Conservation (phyloP, 2,329 filamentous ascomycete genomes). For the Colletotrichum caudatum region DNA sequence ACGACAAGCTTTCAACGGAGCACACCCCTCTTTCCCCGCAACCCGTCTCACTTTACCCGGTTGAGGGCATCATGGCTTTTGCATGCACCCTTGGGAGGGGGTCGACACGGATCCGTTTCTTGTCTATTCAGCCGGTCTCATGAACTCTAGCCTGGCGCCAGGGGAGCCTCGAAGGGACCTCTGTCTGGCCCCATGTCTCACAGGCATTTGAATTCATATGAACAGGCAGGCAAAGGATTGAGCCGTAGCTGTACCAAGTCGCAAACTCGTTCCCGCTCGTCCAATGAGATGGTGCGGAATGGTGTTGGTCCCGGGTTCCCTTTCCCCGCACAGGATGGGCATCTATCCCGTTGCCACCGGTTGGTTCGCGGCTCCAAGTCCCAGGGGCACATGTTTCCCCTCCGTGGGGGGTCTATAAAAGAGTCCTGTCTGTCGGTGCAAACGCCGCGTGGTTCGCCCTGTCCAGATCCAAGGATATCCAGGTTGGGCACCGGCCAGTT, state of each 20-base stretch:
- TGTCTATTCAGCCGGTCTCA: conserved; percentile 23
- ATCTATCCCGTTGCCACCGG: background rate
- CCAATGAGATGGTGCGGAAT: conserved; percentile 6
- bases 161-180: background rate
- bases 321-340: conserved; percentile 22
- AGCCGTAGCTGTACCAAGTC: background rate
- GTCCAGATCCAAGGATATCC: background rate
- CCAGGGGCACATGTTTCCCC: background rate
- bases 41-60: background rate
- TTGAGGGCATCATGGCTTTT: background rate
- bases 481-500: background rate
- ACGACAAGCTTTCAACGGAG: too few species aligned
- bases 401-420: background rate
- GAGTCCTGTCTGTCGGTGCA: background rate
- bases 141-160: background rate
- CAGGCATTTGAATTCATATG: background rate
- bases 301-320: background rate
- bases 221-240: background rate
- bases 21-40: background rate
- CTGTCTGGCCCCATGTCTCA: background rate
- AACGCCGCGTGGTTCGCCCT: too few species aligned
- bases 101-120: background rate
- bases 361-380: background rate
- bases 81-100: background rate
- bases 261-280: too few species aligned